Evolutionary conservation across 1,284 basidiomycete genomes (phyloP).

Genomic region (Malassezia obtusa): DNA sequence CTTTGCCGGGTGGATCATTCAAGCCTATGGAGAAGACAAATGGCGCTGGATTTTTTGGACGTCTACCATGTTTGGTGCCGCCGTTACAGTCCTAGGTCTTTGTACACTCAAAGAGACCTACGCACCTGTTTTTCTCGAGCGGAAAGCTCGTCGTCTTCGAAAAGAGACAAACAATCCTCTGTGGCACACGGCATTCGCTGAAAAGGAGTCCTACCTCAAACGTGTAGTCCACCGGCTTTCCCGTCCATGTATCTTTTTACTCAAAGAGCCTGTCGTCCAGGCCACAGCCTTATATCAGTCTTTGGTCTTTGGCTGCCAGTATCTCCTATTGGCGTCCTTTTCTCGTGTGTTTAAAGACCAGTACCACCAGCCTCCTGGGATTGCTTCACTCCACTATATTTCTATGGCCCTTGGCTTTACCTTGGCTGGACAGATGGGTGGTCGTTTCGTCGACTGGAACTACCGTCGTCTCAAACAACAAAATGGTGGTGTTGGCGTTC

Average conservation of each 20-base stretch:
- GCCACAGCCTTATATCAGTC: slow-evolving; percentile 53
- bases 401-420: slow-evolving; percentile 51
- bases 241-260: slow-evolving; percentile 53
- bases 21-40: slow-evolving; percentile 15
- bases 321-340: slow-evolving; percentile 59
- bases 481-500: slow-evolving; percentile 55
- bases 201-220: slow-evolving; percentile 42
- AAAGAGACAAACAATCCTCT: slow-evolving; percentile 48
- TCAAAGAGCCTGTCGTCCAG: slow-evolving; percentile 52
- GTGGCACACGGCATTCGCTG: slow-evolving; percentile 29
- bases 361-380: slow-evolving; percentile 51
- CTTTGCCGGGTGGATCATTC: slow-evolving; percentile 26
- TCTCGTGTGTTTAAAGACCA: slow-evolving; percentile 55
- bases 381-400: slow-evolving; percentile 59
- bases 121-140: slow-evolving; percentile 38
- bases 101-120: slow-evolving; percentile 45
- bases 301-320: slow-evolving; percentile 46
- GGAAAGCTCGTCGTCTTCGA: slow-evolving; percentile 50
- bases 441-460: slow-evolving; percentile 54
- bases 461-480: slow-evolving; percentile 54
- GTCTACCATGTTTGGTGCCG: slow-evolving; percentile 25
- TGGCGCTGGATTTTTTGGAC: slow-evolving; percentile 33
- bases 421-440: slow-evolving; percentile 55
- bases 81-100: slow-evolving; percentile 26
- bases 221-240: slow-evolving; percentile 47